These are phyloP conservation scores for Plasmodium vivax DNA, from an alignment of 169 alveolate species.

Conservation along the genomic window DNA sequence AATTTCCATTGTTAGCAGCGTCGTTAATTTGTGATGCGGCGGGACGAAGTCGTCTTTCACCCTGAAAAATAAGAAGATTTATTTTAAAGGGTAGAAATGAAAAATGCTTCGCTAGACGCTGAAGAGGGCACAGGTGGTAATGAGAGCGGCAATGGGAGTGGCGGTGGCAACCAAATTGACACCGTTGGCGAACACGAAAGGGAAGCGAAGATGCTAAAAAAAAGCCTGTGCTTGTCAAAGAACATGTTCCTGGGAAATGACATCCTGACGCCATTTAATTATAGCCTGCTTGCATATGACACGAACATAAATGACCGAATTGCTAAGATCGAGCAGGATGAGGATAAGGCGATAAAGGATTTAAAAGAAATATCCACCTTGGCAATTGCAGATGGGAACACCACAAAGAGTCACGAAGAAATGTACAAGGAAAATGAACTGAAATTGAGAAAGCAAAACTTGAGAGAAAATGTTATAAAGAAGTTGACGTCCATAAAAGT, in stretches of 20 bases:
- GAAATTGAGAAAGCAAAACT: slow-evolving; percentile 30
- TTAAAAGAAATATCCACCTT: slow-evolving; percentile 53
- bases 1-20: background rate
- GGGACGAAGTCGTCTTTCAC: background rate
- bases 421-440: slow-evolving; percentile 67
- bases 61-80: background rate
- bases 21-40: background rate
- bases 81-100: slow-evolving; percentile 26
- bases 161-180: background rate
- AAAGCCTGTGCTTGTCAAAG: slow-evolving; percentile 47
- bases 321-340: slow-evolving; percentile 17
- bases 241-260: slow-evolving; percentile 71
- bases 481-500: slow-evolving; percentile 55
- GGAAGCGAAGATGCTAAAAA: slow-evolving; percentile 18
- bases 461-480: slow-evolving; percentile 65
- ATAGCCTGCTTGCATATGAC: slow-evolving; percentile 60
- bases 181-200: slow-evolving; percentile 7
- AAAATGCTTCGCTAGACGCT: slow-evolving; percentile 1
- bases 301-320: slow-evolving; percentile 47
- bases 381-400: slow-evolving; percentile 19
- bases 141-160: background rate
- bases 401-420: slow-evolving; percentile 27
- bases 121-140: background rate
- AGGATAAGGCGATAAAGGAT: slow-evolving; percentile 18
- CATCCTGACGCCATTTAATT: slow-evolving; percentile 59